These are phyloP conservation scores for Quercus tomentella DNA, from an alignment of 331 rosid species.

Conservation along the genomic window DNA sequence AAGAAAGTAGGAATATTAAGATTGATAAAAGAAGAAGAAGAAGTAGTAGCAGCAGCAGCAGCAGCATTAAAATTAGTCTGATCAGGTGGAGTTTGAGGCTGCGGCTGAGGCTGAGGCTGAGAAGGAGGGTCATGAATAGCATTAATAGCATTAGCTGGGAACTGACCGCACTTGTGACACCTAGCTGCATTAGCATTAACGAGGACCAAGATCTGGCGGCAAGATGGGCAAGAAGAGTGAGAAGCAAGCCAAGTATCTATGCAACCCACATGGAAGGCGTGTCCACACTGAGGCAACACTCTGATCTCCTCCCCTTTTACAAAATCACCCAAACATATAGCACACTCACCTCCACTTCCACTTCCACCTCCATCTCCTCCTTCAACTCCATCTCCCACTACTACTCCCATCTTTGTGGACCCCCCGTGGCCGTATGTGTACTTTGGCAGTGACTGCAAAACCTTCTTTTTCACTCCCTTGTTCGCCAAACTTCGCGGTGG, in stretches of 20 bases:
- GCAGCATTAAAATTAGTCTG: slow-evolving; percentile 23
- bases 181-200: slow-evolving; percentile 9
- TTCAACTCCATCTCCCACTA: no score
- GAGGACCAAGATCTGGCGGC: slow-evolving; percentile 67
- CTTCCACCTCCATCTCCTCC: no score
- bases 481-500: slow-evolving; percentile 40
- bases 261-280: slow-evolving; percentile 65
- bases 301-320: slow-evolving; percentile 75
- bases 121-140: no score
- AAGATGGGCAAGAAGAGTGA: slow-evolving; percentile 85
- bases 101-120: no score
- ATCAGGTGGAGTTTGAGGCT: no score
- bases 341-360: slow-evolving; percentile 50
- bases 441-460: slow-evolving; percentile 67
- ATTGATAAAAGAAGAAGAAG: not conserved
- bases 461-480: slow-evolving; percentile 79
- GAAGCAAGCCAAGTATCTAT: slow-evolving; percentile 79
- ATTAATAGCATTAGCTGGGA: slow-evolving; percentile 31
- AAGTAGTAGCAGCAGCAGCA: not conserved
- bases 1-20: slow-evolving; percentile 26
- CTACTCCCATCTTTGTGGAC: not conserved
- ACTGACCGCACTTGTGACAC: slow-evolving; percentile 79
- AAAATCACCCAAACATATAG: slow-evolving; percentile 75
- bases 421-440: slow-evolving; percentile 31
- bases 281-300: slow-evolving; percentile 77